phyloP scores from a whole-genome alignment of 768 basidiomycete genomes.

The Amanita subjunquillea region DNA sequence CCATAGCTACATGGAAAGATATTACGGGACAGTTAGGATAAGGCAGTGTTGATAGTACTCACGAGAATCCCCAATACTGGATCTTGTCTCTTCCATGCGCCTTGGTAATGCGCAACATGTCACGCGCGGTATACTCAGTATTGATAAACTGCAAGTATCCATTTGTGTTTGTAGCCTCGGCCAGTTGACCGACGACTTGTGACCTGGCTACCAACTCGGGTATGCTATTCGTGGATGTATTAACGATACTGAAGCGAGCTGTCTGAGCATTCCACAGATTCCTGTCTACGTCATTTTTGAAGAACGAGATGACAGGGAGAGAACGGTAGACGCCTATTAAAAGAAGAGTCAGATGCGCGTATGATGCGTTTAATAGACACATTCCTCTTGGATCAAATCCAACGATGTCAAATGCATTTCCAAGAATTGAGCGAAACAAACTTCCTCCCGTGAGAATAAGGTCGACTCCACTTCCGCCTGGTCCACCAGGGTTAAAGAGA shows the following conservation, averaged over 20 bases:
- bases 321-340: background rate
- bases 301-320: background rate
- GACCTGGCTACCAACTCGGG: background rate
- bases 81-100: conserved; percentile 21
- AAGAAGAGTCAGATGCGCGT: background rate
- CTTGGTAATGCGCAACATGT: conserved; percentile 11
- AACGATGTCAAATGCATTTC: conserved; percentile 34
- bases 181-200: background rate
- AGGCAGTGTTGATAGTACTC: conserved; percentile 6
- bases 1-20: conserved; percentile 9
- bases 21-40: no score
- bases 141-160: conserved; percentile 21
- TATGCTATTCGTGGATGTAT: background rate
- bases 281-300: background rate
- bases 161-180: conserved; percentile 1
- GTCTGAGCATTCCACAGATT: background rate
- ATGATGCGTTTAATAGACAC: background rate
- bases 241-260: background rate
- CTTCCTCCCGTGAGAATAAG: conserved; percentile 10
- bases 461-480: conserved; percentile 26
- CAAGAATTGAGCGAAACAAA: conserved; percentile 20
- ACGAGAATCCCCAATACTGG: conserved; percentile 21
- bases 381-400: conserved; percentile 30
- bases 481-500: conserved; percentile 18
- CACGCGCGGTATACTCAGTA: conserved; percentile 22